Conservation (phyloP, 2,329 filamentous ascomycete species). For the Beauveria medogensis region DNA sequence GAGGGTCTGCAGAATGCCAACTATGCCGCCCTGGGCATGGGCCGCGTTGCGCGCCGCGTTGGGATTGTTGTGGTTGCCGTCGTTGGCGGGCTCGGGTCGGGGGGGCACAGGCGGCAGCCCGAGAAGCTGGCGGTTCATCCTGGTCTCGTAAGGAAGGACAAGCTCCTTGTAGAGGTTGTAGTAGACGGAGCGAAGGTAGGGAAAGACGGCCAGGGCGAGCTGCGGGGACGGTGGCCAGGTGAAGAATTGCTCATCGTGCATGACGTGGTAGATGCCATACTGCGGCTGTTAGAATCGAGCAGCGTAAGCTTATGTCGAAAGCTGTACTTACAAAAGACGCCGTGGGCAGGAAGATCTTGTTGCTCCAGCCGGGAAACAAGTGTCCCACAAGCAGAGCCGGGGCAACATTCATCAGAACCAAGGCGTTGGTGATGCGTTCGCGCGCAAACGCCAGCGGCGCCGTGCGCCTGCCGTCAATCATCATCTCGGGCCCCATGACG, state of each 20-base stretch:
- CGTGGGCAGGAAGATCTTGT: conserved; percentile 33
- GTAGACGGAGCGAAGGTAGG: conserved; percentile 38
- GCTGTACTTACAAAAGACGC: conserved; percentile 31
- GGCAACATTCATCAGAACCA: conserved; percentile 36
- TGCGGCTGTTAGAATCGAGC: conserved; percentile 18
- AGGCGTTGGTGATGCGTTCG: conserved; percentile 24
- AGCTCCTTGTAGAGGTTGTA: conserved; percentile 38
- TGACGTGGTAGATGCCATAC: conserved; percentile 40
- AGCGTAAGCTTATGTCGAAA: background rate
- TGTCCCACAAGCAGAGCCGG: conserved; percentile 38
- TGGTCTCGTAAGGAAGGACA: conserved; percentile 38
- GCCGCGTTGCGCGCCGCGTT: background rate
- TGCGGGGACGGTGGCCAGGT: conserved; percentile 47
- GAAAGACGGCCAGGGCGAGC: conserved; percentile 42
- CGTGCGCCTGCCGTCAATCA: conserved; percentile 20
- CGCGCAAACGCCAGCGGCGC: conserved; percentile 18
- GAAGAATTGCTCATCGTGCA: conserved; percentile 36
- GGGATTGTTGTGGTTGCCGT: background rate
- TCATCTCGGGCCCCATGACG: conserved; percentile 28
- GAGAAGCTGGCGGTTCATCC: conserved; percentile 39
- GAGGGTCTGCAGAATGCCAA: conserved; percentile 28
- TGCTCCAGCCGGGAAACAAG: conserved; percentile 34
- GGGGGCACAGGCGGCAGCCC: conserved; percentile 27
- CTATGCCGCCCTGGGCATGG: conserved; percentile 20
- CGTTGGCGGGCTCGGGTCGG: conserved; percentile 10